phyloP scores from a whole-genome alignment of 2,329 filamentous ascomycete genomes.

The Colletotrichum spaethianum region DNA sequence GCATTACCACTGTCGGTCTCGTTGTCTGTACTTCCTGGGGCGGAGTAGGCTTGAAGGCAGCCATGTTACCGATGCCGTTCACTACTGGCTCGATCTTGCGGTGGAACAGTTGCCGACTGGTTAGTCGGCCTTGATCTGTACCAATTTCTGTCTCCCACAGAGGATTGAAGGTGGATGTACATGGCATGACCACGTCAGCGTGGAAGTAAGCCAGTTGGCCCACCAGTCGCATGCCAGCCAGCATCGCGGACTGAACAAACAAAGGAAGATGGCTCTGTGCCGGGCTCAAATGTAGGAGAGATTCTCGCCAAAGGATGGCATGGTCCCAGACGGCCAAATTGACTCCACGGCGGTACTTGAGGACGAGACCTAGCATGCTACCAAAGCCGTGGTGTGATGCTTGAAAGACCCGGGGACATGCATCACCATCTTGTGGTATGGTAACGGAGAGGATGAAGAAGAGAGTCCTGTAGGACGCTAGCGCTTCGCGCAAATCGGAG shows the following conservation, averaged over 20 bases:
- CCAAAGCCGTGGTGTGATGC: constrained; percentile 74
- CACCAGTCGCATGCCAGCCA: constrained; percentile 62
- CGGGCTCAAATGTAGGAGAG: no score
- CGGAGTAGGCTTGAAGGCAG: constrained; percentile 66
- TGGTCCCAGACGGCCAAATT: constrained; percentile 48
- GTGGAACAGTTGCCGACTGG: constrained; percentile 69
- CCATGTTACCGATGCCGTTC: constrained; percentile 62
- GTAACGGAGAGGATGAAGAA: no score
- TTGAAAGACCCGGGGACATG: constrained; percentile 66
- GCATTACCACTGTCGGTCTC: constrained; percentile 74
- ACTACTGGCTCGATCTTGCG: constrained; percentile 73
- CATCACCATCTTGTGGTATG: no score
- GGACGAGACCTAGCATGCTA: constrained; percentile 72
- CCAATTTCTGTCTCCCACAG: constrained; percentile 75
- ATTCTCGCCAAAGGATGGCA: no score
- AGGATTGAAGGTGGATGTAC: constrained; percentile 74
- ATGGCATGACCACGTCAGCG: constrained; percentile 72
- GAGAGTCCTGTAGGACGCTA: no score
- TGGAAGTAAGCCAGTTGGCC: constrained; percentile 63
- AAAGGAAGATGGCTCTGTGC: no score
- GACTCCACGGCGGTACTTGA: constrained; percentile 72
- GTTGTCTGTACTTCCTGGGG: constrained; percentile 71
- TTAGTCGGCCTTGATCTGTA: constrained; percentile 68
- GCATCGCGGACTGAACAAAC: constrained; percentile 63
- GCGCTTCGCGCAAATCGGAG: no score